These are phyloP conservation scores for Solanum arcanum DNA, from an alignment of 257 asterid species.

Conservation along the genomic window DNA sequence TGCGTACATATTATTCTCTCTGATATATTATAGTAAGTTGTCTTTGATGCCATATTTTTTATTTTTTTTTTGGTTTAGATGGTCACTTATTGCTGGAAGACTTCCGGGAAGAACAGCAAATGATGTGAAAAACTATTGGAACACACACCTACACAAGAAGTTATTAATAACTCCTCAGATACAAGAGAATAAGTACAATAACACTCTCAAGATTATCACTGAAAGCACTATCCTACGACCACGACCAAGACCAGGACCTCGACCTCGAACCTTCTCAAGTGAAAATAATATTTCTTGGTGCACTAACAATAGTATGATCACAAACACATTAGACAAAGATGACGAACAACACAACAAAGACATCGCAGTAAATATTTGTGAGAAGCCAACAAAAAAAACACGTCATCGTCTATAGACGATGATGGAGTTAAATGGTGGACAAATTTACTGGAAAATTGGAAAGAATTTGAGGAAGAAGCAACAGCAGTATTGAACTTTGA, in stretches of 20 bases:
- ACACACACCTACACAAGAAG: constrained; percentile 19
- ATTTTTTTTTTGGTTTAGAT: constrained; percentile 6
- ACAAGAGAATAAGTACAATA: constrained; percentile 22
- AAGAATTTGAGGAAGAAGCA: not conserved
- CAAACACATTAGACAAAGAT: not conserved
- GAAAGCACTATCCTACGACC: not conserved
- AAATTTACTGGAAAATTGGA: not conserved
- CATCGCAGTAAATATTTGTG: not conserved
- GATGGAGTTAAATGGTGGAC: not conserved
- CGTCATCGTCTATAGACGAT: not conserved
- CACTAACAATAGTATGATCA: not conserved
- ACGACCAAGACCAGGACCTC: not conserved
- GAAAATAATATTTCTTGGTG: not conserved
- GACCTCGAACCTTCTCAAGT: not conserved
- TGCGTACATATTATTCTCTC: accelerated
- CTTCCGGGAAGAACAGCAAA: constrained; percentile 76
- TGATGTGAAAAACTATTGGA: constrained; percentile 69
- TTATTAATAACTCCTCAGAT: not conserved
- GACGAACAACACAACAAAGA: not conserved
- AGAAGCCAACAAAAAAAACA: not conserved
- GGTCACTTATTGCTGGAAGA: constrained; percentile 60
- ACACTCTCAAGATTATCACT: not conserved
- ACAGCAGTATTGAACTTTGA: not conserved
- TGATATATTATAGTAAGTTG: not conserved
- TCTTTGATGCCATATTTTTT: not conserved